Evolutionary conservation across 441 rosid species (phyloP), one percentile per base, ranked within the genome.

Genomic region (Erodium chrysanthum): DNA sequence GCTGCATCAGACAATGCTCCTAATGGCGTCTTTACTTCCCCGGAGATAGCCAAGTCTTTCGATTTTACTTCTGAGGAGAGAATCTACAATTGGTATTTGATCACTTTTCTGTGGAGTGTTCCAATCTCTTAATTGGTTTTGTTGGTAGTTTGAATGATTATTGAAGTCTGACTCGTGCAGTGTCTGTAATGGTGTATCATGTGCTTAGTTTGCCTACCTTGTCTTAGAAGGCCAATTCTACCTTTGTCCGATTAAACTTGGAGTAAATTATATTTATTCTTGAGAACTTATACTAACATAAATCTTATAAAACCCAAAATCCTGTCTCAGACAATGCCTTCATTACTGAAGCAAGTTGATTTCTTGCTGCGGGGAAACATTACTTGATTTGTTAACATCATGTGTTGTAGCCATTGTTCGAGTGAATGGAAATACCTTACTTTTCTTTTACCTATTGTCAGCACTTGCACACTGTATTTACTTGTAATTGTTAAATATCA

Each of bases 1-100:
- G 87, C 88, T 20, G 66, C 73, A 54, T 21, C 82, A 20, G 83
- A 81, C 35, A 83, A 78, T 75, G 84, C 82, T 18, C 81, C 79
- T 23, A 83, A 78, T 75, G 83, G 81, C 52, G 81, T 77, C 48
- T 88, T 84, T 70, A 77, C 93, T 70, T 89, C 97, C 50, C 91
- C 94, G 2, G 96, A 87, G 83, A 69, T 78, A 11, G 86, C 92
- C 2, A 93, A 88, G 86, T 79, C 91, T 9, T 93, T 93, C 56
- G 96, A 93, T 74, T 93, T 93, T 78, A 70, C 89, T 18, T 86
- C 93, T 0, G 98, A 93, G 84, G 98, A 91, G 74, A 83, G 89
- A 54, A 93, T 93, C 29, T 93, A 93, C 77, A 84, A 84, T 17
- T 91, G 98, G 98, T 90, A 85, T 50, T 63, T n/a, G 50, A 14